Evolutionary conservation across 257 asterid species (phyloP), one percentile per base, ranked within the genome.

Genomic region (Gentiana macrophylla): DNA sequence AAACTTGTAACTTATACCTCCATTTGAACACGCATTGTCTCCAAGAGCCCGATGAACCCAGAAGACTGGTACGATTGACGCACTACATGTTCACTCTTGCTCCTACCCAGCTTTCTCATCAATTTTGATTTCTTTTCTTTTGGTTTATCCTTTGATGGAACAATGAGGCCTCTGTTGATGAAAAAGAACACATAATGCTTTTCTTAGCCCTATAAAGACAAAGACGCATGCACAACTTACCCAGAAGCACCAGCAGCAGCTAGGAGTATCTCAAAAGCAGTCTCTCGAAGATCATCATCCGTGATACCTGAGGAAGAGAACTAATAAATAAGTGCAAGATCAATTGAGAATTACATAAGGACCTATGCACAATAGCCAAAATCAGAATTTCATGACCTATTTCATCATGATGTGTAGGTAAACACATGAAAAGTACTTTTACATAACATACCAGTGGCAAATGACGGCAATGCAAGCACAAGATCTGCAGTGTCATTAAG

Each of bases 221-320:
- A 34, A 15, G 53, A 50, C 62, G 10, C 45, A 64, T 59, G 43
- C 49, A 50, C 56, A 41, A 61, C 53, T 69, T 84, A 91, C 98
- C 98, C 98, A 67, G 96, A 84, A 77, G 98, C 95, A 69, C 98
- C 98, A 67, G 98, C 96, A 63, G 90, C 84, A 71, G 96, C 94
- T 71, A 91, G 84, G 74, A 91, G 96, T 62, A 87, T 75, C 67
- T 91, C 98, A 75, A 81, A 91, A 35, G 98, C 97, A 68, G 95
- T 75, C 80, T 91, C 97, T 41, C 95, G 89, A 50, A 91, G 93
- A 70, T 91, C 98, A 58, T 87, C 94, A 56, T 91, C 94, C 8
- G 79, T 58, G 77, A 91, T 74, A 66, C 93, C 98, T 91, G 72
- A 62, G 64, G 56, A 52, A 62, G 58, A 64, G 9, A 41, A 41